Base-by-base conservation (phyloP, 495 filamentous ascomycete species). In the Tuber melanosporum region DNA sequence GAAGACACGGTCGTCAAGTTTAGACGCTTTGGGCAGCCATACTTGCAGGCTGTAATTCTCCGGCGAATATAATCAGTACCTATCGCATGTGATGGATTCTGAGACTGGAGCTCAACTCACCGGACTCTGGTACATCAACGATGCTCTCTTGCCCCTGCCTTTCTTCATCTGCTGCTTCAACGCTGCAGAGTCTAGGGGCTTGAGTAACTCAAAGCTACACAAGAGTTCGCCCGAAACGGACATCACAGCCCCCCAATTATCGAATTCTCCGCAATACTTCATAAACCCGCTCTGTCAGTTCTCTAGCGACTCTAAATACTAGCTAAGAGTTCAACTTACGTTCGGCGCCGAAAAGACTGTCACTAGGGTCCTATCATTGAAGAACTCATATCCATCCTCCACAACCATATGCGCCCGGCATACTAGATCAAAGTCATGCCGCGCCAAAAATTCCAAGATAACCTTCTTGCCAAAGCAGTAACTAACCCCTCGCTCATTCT, bases 101-200 rank as follows among this genome's bases (percentile, higher is more conserved):
- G 77, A 41, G 43, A 39, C 22, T 71, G 74, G n/a, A 62, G 43
- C 36, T 45, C 46, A 57, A 78, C 81, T 39, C 80, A 83, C 81
- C 46, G 81, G 81, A 73, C 81, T 83, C 62, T 83, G 81, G 74
- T 83, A 80, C 69, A 80, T 83, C 74, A 83, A 80, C 36, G 81
- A 82, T 71, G 76, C 72, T 66, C 91, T 87, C 88, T 95, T 94
- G 84, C 93, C 97, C 52, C 95, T 89, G 72, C 94, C 93, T 86
- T 97, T 98, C 89, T 99, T 99, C 86, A 99, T 99, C 84, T 98
- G 96, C 81, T 91, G 97, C 88, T 99, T 99, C 79, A 99, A 86
- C 47, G 94, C 95, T 74, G 92, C 93, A n/a, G 94, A 97, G 84
- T 99, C 95, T 80, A 99, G 86, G 20, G 95, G 95, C 83, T 99